Percentiles rank a stretch among this genome's conserved stretches.
Conservation (phyloP, 1,139 yeast genomes). For the Candida pseudoviswanathii region DNA sequence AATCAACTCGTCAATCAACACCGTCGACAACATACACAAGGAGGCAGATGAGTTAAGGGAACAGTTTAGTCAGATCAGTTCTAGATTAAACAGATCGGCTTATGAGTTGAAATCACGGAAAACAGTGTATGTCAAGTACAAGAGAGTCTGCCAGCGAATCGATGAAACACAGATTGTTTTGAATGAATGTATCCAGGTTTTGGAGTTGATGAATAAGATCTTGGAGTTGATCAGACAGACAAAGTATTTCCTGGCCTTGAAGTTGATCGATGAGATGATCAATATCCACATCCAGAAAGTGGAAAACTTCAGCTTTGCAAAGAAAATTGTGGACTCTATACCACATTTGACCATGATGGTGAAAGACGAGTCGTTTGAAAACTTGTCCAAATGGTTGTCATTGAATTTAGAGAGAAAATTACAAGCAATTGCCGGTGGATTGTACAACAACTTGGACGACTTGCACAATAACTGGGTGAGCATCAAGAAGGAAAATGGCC, state of each 20-base stretch:
- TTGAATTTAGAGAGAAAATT: slow-evolving; percentile 63
- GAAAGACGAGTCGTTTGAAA: slow-evolving; percentile 75
- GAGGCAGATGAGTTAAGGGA: slow-evolving; percentile 56
- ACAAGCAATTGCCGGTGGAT: slow-evolving; percentile 57
- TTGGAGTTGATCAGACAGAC: slow-evolving; percentile 76
- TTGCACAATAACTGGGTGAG: slow-evolving; percentile 62
- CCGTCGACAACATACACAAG: slow-evolving; percentile 57
- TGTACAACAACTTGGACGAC: slow-evolving; percentile 55
- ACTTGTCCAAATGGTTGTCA: slow-evolving; percentile 72
- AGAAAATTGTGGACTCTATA: slow-evolving; percentile 68
- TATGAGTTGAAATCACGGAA: slow-evolving; percentile 61
- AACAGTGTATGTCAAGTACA: slow-evolving; percentile 53
- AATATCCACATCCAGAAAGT: slow-evolving; percentile 70
- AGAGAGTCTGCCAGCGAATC: slow-evolving; percentile 61
- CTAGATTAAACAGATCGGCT: slow-evolving; percentile 63
- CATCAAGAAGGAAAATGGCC: slow-evolving; percentile 32
- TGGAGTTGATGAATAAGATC: slow-evolving; percentile 84
- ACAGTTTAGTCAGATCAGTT: slow-evolving; percentile 53
- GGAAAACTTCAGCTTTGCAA: slow-evolving; percentile 75
- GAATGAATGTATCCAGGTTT: slow-evolving; percentile 73
- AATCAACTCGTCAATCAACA: slow-evolving; percentile 53
- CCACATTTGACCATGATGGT: slow-evolving; percentile 78
- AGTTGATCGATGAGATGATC: slow-evolving; percentile 72
- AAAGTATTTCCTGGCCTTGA: slow-evolving; percentile 84
- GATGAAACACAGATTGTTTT: slow-evolving; percentile 64